Conservation (phyloP, 2,329 filamentous ascomycete genomes). For the Diaporthe humulicola region DNA sequence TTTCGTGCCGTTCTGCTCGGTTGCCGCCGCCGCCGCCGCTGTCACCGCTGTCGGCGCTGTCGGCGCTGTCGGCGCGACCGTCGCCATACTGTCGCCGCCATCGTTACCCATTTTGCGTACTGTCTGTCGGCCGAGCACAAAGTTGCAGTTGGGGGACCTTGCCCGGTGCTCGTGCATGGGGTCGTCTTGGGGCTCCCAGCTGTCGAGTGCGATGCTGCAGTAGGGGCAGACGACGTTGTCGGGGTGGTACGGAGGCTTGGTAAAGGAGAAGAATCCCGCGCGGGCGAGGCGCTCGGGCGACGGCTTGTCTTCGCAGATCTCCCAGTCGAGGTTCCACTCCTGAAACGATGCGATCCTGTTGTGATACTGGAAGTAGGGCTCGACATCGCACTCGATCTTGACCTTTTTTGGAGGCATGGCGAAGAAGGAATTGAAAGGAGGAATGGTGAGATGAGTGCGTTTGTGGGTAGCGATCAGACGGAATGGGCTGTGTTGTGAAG, state of each 20-base stretch:
- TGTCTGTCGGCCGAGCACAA: neutral
- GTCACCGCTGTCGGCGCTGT: no score
- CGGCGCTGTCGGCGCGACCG: no score
- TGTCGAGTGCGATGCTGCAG: neutral
- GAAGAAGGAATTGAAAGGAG: neutral
- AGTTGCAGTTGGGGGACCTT: neutral
- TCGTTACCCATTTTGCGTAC: neutral
- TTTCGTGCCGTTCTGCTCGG: neutral
- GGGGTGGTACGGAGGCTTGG: neutral
- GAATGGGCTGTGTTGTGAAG: neutral
- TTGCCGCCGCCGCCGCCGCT: no score
- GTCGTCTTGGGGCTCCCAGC: conserved; percentile 10
- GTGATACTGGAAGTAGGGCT: conserved; percentile 32
- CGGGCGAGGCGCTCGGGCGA: conserved; percentile 25
- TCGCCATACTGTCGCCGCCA: no score
- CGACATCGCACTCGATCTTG: neutral
- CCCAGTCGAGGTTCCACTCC: conserved; percentile 25
- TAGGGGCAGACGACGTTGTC: conserved; percentile 31
- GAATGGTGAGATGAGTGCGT: neutral
- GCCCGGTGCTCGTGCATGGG: conserved; percentile 1
- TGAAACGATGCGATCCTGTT: conserved; percentile 36
- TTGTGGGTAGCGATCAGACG: neutral
- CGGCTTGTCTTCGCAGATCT: conserved; percentile 15
- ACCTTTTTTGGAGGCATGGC: neutral
- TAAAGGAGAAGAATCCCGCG: conserved; percentile 22